Conservation (phyloP, 768 basidiomycete species). For the Leccinum sublutescens region DNA sequence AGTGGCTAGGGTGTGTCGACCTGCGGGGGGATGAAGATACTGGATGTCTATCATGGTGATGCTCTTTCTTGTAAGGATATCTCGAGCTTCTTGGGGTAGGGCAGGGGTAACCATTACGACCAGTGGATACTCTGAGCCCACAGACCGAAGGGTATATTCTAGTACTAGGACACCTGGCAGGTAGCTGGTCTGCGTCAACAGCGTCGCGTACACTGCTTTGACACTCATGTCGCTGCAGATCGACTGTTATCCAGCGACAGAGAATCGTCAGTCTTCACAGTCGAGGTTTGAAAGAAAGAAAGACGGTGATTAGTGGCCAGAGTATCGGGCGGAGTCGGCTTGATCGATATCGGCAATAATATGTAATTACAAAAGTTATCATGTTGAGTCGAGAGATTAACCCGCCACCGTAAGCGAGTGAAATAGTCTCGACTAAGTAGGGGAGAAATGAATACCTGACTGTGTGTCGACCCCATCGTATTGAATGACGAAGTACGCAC, state of each 20-base stretch:
- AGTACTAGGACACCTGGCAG: conserved; percentile 57
- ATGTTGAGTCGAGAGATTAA: not conserved
- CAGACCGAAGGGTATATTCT: conserved; percentile 48
- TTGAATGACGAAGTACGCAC: conserved; percentile 30
- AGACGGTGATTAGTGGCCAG: not conserved
- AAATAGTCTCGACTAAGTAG: too few relatives aligned
- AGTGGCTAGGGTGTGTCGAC: conserved; percentile 29
- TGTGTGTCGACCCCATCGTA: not conserved
- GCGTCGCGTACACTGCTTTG: conserved; percentile 67
- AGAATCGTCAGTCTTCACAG: not conserved
- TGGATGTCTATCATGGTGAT: conserved; percentile 63
- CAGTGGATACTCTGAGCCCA: conserved; percentile 66
- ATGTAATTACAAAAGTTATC: not conserved
- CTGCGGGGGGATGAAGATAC: conserved; percentile 51
- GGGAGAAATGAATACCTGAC: conserved; percentile 44
- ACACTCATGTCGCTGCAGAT: conserved; percentile 29
- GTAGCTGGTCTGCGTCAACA: conserved; percentile 68
- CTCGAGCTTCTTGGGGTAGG: conserved; percentile 49
- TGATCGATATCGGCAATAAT: not conserved
- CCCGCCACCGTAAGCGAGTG: too few relatives aligned
- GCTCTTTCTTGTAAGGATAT: conserved; percentile 49
- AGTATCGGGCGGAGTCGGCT: not conserved
- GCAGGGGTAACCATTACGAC: conserved; percentile 72
- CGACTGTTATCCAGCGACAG: not conserved
- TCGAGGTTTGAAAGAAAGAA: not conserved